Base-by-base conservation (phyloP, 2,329 filamentous ascomycete genomes). In the Pseudocercospora macadamiae region DNA sequence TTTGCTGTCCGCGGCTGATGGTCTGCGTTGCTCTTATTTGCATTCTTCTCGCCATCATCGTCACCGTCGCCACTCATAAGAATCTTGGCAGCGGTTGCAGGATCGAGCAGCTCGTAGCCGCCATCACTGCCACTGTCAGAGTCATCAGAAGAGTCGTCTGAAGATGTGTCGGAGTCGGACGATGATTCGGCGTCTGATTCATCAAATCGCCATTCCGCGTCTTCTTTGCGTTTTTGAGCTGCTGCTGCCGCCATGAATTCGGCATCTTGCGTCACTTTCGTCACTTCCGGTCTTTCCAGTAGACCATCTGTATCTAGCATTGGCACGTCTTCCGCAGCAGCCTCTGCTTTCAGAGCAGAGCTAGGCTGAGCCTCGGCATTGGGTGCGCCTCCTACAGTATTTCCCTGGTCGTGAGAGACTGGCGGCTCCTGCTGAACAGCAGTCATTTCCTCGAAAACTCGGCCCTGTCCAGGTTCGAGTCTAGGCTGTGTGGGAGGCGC, bases 41-140 rank as follows among this genome's bases (percentile, higher is more conserved):
- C 82, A 21, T 79, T 79, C 14, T 85, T 83, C 10, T 83, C 85
- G 66, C 92, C 91, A 55, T 95, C 92, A 1, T 89, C 92, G 1
- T 86, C 90, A 28, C 82, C 87, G 64, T 93, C 92, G 42, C 85
- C 89, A 62, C 88, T 84, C 91, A 97, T 96, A 19, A 97, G 79
- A 49, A 96, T 86, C 30, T 88, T 87, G 0, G 90, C 91, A 57
- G 90, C 89, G 72, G 96, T 92, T 68, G 93, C 91, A 2, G 92
- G 85, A 54, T 88, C 88, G 1, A 97, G 80, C 39, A 93, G 81
- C 54, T 89, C 84, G 67, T 91, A 91, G 26, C 84, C 84, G 32
- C 81, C 80, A 54, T 86, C 86, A 54, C 84, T 70, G 19, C 65
- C 67, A n/a, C 64, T 64, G 49, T 70, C 83, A 1, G 82, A 84